Conservation (phyloP, 2,329 filamentous ascomycete species). For the Curvularia spicifera region DNA sequence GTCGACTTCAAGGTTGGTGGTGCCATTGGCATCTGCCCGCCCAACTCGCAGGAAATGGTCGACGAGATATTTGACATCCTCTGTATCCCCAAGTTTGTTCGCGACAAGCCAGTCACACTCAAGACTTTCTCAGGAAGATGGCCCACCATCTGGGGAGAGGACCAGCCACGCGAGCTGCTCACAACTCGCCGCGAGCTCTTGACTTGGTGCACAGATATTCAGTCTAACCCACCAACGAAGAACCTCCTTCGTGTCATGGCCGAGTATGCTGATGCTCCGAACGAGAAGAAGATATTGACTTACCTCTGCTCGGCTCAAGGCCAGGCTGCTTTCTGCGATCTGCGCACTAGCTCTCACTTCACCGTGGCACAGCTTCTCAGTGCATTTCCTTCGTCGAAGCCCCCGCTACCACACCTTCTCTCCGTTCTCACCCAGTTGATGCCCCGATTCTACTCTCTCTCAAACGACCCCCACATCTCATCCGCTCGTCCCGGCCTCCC, state of each 20-base stretch:
- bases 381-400: constrained; percentile 90
- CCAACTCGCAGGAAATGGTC: constrained; percentile 78
- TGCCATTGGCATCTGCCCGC: constrained; percentile 90
- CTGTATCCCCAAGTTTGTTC: constrained; percentile 78
- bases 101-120: constrained; percentile 81
- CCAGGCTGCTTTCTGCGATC: constrained; percentile 88
- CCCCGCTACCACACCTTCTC: constrained; percentile 81
- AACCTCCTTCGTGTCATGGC: constrained; percentile 82
- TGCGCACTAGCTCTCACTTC: constrained; percentile 85
- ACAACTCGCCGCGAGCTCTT: constrained; percentile 91
- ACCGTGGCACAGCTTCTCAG: constrained; percentile 84
- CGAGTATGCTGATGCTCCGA: constrained; percentile 78
- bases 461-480: constrained; percentile 88
- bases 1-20: constrained; percentile 97
- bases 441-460: constrained; percentile 98
- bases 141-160: constrained; percentile 98
- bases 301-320: constrained; percentile 90
- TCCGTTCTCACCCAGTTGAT: constrained; percentile 85
- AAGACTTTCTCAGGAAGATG: constrained; percentile 83
- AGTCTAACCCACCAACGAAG: constrained; percentile 92
- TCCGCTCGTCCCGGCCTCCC: constrained; percentile 72
- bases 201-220: constrained; percentile 93
- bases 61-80: constrained; percentile 85
- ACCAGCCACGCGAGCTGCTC: constrained; percentile 80
- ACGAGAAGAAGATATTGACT: constrained; percentile 86